Evolutionary conservation across 2,329 filamentous ascomycete species (phyloP).

Genomic region (Aspergillus novofumigatus): DNA sequence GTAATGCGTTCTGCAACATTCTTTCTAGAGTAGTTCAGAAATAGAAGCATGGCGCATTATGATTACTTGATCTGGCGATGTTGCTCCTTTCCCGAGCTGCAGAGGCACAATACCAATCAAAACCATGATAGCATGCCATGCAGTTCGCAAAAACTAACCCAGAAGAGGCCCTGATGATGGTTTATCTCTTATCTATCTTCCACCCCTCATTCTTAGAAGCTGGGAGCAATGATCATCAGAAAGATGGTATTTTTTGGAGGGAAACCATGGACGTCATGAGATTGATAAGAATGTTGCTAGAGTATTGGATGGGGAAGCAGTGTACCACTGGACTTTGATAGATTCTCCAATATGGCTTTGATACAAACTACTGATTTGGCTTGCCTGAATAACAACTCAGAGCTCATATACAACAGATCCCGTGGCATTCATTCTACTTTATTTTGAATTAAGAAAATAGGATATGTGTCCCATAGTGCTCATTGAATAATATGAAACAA

Average conservation of each 20-base stretch:
- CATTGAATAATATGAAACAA: slow-evolving; percentile 9
- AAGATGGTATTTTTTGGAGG: too few relatives aligned
- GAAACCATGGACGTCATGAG: background rate
- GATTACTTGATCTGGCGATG: background rate
- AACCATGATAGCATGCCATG: background rate
- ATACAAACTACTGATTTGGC: too few relatives aligned
- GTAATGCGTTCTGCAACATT: background rate
- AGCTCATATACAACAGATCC: background rate
- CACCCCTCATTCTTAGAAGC: background rate
- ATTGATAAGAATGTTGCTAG: background rate
- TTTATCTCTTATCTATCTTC: background rate
- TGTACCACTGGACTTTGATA: background rate
- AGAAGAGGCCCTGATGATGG: background rate
- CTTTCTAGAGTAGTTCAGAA: background rate
- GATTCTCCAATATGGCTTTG: background rate
- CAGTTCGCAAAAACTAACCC: background rate
- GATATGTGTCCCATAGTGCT: background rate
- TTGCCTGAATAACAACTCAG: background rate
- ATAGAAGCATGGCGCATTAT: background rate
- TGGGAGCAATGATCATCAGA: background rate
- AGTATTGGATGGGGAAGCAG: too few relatives aligned
- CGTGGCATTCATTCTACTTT: background rate
- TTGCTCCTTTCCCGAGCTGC: background rate
- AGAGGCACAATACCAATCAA: background rate
- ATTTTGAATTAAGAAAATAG: slow-evolving; percentile 4